These are phyloP conservation scores for Pythium dissimile DNA, from an alignment of 352 stramenopile genomes.

Conservation along the genomic window DNA sequence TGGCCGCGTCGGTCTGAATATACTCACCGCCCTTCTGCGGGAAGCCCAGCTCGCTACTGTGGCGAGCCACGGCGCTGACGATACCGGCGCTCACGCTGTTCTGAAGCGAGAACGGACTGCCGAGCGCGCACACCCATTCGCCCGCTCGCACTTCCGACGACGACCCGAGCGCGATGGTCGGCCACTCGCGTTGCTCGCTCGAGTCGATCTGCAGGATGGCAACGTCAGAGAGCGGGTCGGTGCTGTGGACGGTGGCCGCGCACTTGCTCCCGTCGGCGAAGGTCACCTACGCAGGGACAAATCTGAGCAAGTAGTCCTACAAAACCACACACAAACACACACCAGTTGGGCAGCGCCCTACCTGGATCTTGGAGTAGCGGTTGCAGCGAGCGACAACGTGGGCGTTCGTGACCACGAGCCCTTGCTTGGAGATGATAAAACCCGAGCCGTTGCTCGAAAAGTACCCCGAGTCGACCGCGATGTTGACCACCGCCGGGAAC, in stretches of 20 bases:
- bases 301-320: too few relatives aligned
- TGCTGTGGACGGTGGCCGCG: conserved; percentile 72
- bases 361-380: conserved; percentile 78
- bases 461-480: conserved; percentile 74
- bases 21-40: conserved; percentile 81
- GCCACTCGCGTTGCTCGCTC: conserved; percentile 50
- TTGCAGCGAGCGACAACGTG: conserved; percentile 88
- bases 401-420: conserved; percentile 91
- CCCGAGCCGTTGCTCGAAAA: conserved; percentile 84
- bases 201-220: conserved; percentile 87
- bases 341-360: too few relatives aligned
- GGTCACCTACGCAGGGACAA: conserved; percentile 51
- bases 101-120: conserved; percentile 87
- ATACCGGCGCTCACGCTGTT: conserved; percentile 92
- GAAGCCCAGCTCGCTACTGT: conserved; percentile 87
- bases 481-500: conserved; percentile 88
- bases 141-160: conserved; percentile 80
- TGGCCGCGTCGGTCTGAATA: conserved; percentile 94
- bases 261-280: conserved; percentile 83
- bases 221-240: conserved; percentile 88
- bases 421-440: conserved; percentile 89
- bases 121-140: conserved; percentile 92
- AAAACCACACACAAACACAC: too few relatives aligned
- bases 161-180: conserved; percentile 65
- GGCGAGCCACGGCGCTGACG: conserved; percentile 85